Evolutionary conservation across 257 asterid genomes (phyloP), one percentile per base, ranked within the genome.

Genomic region (Thymus quinquecostatus): DNA sequence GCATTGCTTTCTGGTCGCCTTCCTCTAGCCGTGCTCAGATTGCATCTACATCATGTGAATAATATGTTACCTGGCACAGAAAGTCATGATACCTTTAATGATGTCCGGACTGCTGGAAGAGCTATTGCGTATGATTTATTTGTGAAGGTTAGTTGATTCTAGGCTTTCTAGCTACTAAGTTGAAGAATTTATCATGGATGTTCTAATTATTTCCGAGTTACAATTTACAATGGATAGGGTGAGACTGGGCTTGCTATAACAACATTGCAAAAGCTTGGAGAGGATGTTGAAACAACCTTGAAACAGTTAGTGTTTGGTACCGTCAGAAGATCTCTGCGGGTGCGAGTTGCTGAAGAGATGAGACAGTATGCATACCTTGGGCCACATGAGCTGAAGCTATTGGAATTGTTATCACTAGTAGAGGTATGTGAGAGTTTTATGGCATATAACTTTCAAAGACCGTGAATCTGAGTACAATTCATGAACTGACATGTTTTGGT

Each of bases 211-310:
- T 70, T 68, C 57, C 56, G 30, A 54, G 47, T 77, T 59, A 65
- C 71, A 53, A 78, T 74, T 77, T 59, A 65, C 71, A 53, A 78
- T 74, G 71, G 75, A 71, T 75, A 94, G 99, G 99, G 97, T 71
- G 97, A 91, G 85, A 84, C 82, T 69, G 87, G 86, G 81, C 96
- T 91, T 83, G 99, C 95, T 74, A 84, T 91, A 40, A 81, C 92
- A 50, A 89, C 99, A 56, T 82, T 94, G 84, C 96, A 88, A 85
- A 94, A 87, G 89, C 97, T 91, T 79, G 99, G 99, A 67, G 99
- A 94, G 85, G 98, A 91, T 80, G 85, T 88, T 64, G 98, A 88
- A 74, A 78, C 81, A 33, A 74, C 90, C 79, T 92, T 94, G 78
- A 91, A 84, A 67, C 89, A 89, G 70, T 77, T 94, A 68, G 88